These are phyloP conservation scores for Tetrapisispora namnaoensis DNA, from an alignment of 805 yeast species.

Conservation along the genomic window DNA sequence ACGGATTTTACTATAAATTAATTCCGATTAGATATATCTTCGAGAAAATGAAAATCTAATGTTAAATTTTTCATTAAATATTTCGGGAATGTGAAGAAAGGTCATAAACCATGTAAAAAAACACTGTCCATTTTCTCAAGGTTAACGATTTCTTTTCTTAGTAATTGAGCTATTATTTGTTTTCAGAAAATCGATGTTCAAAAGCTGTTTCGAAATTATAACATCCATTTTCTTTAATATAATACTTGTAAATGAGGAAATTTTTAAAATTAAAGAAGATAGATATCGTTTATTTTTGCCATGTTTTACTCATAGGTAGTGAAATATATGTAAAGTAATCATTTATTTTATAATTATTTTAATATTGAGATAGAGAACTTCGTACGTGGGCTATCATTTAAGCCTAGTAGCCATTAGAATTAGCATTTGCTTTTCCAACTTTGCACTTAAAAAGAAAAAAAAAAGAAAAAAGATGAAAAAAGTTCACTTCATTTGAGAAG, in stretches of 20 bases:
- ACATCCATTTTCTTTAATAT: neutral
- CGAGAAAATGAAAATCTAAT: neutral
- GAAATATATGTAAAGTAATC: neutral
- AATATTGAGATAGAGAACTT: too few species aligned
- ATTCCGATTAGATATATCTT: neutral
- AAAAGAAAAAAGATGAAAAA: neutral
- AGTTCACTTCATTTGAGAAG: neutral
- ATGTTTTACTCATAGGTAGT: neutral
- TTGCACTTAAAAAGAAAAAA: neutral
- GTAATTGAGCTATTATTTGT: neutral
- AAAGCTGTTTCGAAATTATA: neutral
- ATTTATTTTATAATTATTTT: too few species aligned
- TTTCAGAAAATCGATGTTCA: neutral
- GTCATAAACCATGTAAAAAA: neutral
- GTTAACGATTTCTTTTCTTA: neutral
- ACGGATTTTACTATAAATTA: too few species aligned
- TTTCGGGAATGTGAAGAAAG: neutral
- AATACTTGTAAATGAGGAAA: neutral
- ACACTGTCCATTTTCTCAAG: conserved; percentile 1
- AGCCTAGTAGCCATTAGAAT: too few species aligned
- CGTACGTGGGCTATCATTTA: too few species aligned
- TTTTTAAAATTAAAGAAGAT: neutral
- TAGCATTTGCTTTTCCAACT: too few species aligned
- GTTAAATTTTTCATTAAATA: too few species aligned
- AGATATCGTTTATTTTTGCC: neutral